Conservation (phyloP, 192 early-diverging fungal species). For the Coemansia aciculifera region DNA sequence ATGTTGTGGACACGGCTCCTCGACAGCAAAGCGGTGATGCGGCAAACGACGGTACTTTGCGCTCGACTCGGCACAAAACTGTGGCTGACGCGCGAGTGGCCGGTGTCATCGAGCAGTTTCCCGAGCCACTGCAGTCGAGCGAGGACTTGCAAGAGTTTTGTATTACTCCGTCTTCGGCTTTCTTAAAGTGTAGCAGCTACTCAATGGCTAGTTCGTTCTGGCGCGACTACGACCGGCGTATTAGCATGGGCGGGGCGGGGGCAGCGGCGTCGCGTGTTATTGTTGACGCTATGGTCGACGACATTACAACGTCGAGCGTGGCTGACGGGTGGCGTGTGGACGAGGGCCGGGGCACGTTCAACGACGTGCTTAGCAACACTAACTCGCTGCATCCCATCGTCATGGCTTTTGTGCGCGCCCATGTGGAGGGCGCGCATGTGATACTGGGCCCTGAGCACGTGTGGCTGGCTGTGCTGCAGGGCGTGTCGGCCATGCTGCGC, state of each 20-base stretch:
- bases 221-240: slow-evolving; percentile 25
- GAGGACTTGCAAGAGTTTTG: not conserved
- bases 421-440: slow-evolving; percentile 25
- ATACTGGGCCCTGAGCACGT: slow-evolving; percentile 42
- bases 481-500: slow-evolving; percentile 28
- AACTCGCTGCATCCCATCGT: slow-evolving; percentile 41
- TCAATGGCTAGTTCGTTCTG: slow-evolving; percentile 20
- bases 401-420: slow-evolving; percentile 36
- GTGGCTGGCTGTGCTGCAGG: slow-evolving; percentile 45
- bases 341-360: slow-evolving; percentile 39
- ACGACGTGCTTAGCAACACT: slow-evolving; percentile 36
- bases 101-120: slow-evolving; percentile 13
- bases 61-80: not conserved
- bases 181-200: not conserved
- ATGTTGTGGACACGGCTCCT: not conserved
- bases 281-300: slow-evolving; percentile 46
- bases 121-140: not conserved
- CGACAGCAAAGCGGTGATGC: not conserved
- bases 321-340: slow-evolving; percentile 37
- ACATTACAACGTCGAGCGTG: slow-evolving; percentile 7
- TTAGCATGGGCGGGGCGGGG: slow-evolving; percentile 32
- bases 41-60: not conserved
- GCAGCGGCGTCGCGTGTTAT: slow-evolving; percentile 9
- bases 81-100: not conserved
- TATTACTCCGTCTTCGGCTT: not conserved